Percentiles rank a stretch among this genome's conserved stretches.
Evolutionary conservation across 208 protist genomes (phyloP).

Genomic region (Naegleria lovaniensis): DNA sequence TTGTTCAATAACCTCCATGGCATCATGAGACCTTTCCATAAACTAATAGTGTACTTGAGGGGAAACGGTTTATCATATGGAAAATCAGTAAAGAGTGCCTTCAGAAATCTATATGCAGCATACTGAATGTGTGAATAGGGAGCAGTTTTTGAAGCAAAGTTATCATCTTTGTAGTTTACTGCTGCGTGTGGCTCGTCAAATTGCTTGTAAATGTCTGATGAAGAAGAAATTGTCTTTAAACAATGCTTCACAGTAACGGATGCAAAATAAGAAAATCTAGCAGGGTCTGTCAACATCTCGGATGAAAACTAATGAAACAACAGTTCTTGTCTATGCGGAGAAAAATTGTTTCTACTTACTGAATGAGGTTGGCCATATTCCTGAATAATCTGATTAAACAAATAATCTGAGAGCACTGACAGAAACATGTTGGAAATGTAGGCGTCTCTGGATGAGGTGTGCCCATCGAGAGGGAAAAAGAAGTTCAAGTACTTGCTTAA

Average conservation of each 20-base stretch:
- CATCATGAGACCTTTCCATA: background rate
- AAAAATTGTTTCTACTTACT: background rate
- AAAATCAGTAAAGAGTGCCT: background rate
- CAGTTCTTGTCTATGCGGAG: background rate
- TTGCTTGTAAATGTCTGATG: background rate
- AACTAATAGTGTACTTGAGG: background rate
- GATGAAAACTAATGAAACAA: background rate
- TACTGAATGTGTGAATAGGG: background rate
- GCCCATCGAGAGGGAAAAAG: background rate
- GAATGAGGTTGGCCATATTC: background rate
- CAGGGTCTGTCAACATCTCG: background rate
- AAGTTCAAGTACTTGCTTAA: constrained; percentile 4
- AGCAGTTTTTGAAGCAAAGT: background rate
- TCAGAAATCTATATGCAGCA: background rate
- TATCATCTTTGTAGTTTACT: background rate
- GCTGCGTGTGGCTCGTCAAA: background rate
- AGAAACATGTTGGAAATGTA: background rate
- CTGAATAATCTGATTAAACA: background rate
- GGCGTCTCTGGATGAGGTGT: background rate
- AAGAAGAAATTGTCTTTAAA: background rate
- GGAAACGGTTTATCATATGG: background rate
- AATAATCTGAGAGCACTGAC: background rate
- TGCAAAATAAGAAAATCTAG: background rate
- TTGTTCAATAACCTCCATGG: background rate
- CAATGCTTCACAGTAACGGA: background rate